phyloP scores from a whole-genome alignment of 805 yeast species.

The Debaryomyces tyrocola region DNA sequence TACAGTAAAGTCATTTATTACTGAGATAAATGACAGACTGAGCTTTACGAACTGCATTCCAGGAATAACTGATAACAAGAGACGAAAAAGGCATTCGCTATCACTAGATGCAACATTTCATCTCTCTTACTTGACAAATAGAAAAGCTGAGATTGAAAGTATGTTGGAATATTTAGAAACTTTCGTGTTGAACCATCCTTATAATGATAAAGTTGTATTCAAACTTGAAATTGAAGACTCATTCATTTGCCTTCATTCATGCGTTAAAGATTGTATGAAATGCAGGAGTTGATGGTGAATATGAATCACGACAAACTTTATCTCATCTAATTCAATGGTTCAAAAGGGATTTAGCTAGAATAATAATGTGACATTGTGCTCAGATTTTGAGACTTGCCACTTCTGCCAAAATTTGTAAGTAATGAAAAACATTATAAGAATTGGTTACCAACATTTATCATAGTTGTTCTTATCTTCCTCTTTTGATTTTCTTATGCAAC shows the following conservation, averaged over 20 bases:
- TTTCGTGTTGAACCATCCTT: neutral
- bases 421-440: neutral
- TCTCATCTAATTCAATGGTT: neutral
- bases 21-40: neutral
- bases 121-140: neutral
- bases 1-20: neutral
- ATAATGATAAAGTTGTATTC: neutral
- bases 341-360: neutral
- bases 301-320: neutral
- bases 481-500: neutral
- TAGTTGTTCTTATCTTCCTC: neutral
- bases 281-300: constrained; percentile 2
- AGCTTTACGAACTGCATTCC: neutral
- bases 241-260: neutral
- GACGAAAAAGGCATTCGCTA: neutral
- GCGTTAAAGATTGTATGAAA: constrained; percentile 1
- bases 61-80: neutral
- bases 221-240: constrained; percentile 1
- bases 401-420: constrained; percentile 1
- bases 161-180: neutral
- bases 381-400: neutral
- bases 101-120: constrained; percentile 1
- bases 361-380: constrained; percentile 1
- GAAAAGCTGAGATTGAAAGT: neutral
- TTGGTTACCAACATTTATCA: neutral